Conservation (phyloP, 345 rosid genomes). For the Garcia nutans region DNA sequence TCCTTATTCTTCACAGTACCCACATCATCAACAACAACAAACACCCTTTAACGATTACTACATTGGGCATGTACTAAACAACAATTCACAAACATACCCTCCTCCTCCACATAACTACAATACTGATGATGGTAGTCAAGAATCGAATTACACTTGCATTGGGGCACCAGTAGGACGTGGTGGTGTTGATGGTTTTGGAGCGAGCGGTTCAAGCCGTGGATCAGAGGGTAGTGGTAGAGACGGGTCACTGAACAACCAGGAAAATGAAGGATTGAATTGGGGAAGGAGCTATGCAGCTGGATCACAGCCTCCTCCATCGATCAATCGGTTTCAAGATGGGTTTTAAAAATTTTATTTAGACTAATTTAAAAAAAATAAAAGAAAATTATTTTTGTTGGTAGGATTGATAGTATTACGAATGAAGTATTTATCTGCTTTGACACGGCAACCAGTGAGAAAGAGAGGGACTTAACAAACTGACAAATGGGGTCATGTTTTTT, state of each 20-base stretch:
- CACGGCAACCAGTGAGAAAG: constrained; percentile 37
- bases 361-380: background rate
- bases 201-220: constrained; percentile 24
- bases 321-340: constrained; percentile 66
- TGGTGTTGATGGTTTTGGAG: constrained; percentile 21
- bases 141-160: constrained; percentile 65
- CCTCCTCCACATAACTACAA: constrained; percentile 37
- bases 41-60: constrained; percentile 52
- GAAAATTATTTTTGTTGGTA: background rate
- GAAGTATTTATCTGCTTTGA: constrained; percentile 33
- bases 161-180: constrained; percentile 68
- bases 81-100: constrained; percentile 32
- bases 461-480: constrained; percentile 62
- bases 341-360: constrained; percentile 30
- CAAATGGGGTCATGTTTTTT: constrained; percentile 44
- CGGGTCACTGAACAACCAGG: constrained; percentile 44
- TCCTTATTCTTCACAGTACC: constrained; percentile 39
- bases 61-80: constrained; percentile 54
- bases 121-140: constrained; percentile 40
- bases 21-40: constrained; percentile 16
- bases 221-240: constrained; percentile 40
- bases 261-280: constrained; percentile 42
- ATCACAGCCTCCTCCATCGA: constrained; percentile 44
- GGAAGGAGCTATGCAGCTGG: constrained; percentile 38
- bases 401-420: constrained; percentile 17